Conservation (phyloP, 768 basidiomycete genomes). For the Lactarius sanguifluus region DNA sequence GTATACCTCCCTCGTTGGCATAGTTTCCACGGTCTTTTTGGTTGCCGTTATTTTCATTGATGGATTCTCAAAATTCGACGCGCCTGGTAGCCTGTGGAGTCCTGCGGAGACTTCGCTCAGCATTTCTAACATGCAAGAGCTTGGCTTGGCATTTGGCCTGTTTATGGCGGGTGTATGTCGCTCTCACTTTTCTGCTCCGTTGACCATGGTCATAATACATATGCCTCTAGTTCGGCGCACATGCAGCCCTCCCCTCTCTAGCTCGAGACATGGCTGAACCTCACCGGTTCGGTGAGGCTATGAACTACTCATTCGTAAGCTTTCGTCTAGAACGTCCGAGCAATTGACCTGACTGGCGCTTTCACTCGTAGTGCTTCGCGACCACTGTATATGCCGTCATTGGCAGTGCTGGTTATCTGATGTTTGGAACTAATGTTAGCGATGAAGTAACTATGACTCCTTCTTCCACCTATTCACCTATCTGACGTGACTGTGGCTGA, state of each 20-base stretch:
- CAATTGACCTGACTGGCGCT: background rate
- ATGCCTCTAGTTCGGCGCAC: conserved; percentile 72
- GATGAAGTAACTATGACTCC: conserved; percentile 63
- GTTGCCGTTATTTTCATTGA: conserved; percentile 79
- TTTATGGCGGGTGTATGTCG: conserved; percentile 84
- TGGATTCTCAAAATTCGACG: conserved; percentile 66
- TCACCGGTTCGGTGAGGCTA: conserved; percentile 74
- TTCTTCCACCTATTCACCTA: conserved; percentile 16
- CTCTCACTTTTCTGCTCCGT: background rate
- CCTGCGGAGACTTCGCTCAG: conserved; percentile 68
- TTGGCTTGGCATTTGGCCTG: conserved; percentile 83
- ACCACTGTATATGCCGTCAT: conserved; percentile 46
- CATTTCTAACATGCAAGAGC: conserved; percentile 50
- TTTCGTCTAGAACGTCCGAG: conserved; percentile 29
- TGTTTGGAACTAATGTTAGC: conserved; percentile 81
- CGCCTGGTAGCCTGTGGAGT: conserved; percentile 79
- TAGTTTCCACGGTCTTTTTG: conserved; percentile 73
- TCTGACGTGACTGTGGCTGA: background rate
- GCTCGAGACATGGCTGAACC: conserved; percentile 90
- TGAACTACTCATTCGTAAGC: conserved; percentile 80
- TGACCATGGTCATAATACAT: background rate
- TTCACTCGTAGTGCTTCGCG: conserved; percentile 20
- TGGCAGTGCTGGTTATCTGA: conserved; percentile 82
- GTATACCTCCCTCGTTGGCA: conserved; percentile 83
- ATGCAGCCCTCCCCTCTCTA: conserved; percentile 87